These are phyloP conservation scores for Coemansia sp. DNA, from an alignment of 192 early-diverging fungal genomes.

Conservation along the genomic window DNA sequence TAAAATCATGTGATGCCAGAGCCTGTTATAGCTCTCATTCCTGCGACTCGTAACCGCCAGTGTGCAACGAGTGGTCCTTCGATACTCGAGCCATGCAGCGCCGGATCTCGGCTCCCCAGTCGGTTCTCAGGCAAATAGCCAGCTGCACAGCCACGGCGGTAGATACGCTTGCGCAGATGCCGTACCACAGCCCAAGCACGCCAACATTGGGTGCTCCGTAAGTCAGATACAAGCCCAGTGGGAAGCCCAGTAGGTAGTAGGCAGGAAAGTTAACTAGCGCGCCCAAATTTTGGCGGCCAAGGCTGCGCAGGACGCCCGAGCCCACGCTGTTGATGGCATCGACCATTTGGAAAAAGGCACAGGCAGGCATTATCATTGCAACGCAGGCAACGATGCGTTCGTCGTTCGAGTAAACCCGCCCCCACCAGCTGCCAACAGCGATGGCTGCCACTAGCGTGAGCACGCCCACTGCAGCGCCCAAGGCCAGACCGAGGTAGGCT, in stretches of 20 bases:
- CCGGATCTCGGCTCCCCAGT: constrained; percentile 37
- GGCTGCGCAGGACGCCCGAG: constrained; percentile 57
- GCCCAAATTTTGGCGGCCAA: constrained; percentile 57
- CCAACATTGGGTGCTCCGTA: constrained; percentile 43
- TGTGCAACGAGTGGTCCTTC: constrained; percentile 24
- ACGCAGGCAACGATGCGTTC: constrained; percentile 66
- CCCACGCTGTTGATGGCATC: constrained; percentile 65
- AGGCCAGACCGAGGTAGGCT: constrained; percentile 30
- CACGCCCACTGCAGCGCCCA: constrained; percentile 19
- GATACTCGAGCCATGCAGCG: constrained; percentile 39
- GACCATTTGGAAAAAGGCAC: constrained; percentile 66
- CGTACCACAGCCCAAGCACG: constrained; percentile 53
- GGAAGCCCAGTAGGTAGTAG: constrained; percentile 60
- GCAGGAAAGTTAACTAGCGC: constrained; percentile 56
- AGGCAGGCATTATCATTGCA: constrained; percentile 74
- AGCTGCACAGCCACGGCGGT: constrained; percentile 42
- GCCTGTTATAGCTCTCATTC: neutral
- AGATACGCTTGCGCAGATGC: constrained; percentile 36
- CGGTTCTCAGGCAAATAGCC: constrained; percentile 23
- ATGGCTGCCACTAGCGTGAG: constrained; percentile 23
- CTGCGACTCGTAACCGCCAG: neutral
- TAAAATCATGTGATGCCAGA: neutral
- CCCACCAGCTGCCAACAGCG: constrained; percentile 45
- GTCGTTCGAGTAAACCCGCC: constrained; percentile 65
- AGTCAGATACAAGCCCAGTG: constrained; percentile 57